Base-by-base conservation (phyloP, 306 rosid species). In the Trichosanthes cucumerina region DNA sequence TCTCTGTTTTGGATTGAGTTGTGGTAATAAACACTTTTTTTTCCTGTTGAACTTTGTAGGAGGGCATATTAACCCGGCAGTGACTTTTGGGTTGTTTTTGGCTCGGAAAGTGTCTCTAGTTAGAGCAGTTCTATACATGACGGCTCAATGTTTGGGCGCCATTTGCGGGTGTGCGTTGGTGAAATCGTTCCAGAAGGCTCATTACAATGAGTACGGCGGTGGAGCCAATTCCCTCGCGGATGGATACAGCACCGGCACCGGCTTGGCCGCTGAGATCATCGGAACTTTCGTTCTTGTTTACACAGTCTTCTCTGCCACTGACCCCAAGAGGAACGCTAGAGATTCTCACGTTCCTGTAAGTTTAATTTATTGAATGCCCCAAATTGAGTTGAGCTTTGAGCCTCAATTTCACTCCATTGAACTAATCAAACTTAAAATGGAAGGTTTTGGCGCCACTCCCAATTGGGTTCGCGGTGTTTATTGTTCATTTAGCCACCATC, bases 371-470 rank as follows among this genome's bases (percentile, higher is more conserved):
- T 28, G 33, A 28, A 28, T 28, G 33, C 3, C 14, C 39, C 34
- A 38, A 68, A 68, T n/a, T 21, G 4, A 31, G 9, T 21, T 19
- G 0, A 0, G 3, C 5, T 18, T 19, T 28, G 33, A 28, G 1
- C 33, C 33, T 28, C 33, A 28, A 9, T n/a, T 69, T 41, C 10
- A 21, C 23, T 5, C 2, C 12, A 63, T 6, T 34, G 34, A 41
- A 69, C 38, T 58, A 43, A 31, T 44, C 65, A 14, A 28, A 58
- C 13, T 38, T 23, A 13, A 60, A 80, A 77, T 21, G 0, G 5
- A 52, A 81, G 84, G 81, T 82, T 34, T 36, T 82, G 84, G 84
- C 84, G 26, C 84, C 84, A 74, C 77, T 82, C 71, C 79, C 84
- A 23, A 82, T 82, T 70, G 84, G 85, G 19, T 83, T 83, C 77